phyloP scores from a whole-genome alignment of 176 grass and related monocot genomes.

The Triticum timopheevii region DNA sequence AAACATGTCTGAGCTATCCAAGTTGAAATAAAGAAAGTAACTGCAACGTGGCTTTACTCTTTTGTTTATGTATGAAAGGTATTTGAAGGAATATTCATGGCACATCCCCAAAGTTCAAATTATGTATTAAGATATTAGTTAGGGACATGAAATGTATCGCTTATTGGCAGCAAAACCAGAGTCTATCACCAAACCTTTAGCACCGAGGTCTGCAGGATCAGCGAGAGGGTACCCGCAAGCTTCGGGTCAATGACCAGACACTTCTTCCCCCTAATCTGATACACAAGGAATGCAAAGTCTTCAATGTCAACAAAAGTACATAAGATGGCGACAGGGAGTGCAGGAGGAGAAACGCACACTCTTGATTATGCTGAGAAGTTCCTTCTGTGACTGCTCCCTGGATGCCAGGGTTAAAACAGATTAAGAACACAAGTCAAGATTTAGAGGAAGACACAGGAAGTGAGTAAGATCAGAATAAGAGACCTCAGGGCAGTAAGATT shows the following conservation, averaged over 20 bases:
- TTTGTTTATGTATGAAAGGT: neutral
- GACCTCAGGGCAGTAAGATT: slow-evolving; percentile 71
- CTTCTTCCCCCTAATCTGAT: slow-evolving; percentile 76
- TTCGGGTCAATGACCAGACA: slow-evolving; percentile 83
- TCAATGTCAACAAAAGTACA: neutral
- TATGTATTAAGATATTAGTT: neutral
- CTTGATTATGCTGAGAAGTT: slow-evolving; percentile 72
- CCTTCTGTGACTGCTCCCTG: slow-evolving; percentile 92
- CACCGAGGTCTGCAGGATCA: slow-evolving; percentile 64
- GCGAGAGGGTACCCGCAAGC: slow-evolving; percentile 71
- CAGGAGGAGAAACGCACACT: slow-evolving; percentile 47
- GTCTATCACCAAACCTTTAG: slow-evolving; percentile 46
- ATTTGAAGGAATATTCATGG: neutral
- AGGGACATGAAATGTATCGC: neutral
- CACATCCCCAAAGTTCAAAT: neutral
- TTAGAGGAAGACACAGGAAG: neutral
- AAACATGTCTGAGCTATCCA: slow-evolving; percentile 22
- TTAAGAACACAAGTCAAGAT: neutral
- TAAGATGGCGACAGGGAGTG: neutral
- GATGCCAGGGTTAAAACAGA: neutral
- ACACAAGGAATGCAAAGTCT: slow-evolving; percentile 9
- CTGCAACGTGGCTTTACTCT: neutral
- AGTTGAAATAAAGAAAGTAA: neutral
- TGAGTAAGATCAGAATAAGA: neutral
- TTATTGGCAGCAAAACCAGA: neutral